Base-by-base conservation (phyloP, 2,329 filamentous ascomycete species). In the Zopfia rhizophila region DNA sequence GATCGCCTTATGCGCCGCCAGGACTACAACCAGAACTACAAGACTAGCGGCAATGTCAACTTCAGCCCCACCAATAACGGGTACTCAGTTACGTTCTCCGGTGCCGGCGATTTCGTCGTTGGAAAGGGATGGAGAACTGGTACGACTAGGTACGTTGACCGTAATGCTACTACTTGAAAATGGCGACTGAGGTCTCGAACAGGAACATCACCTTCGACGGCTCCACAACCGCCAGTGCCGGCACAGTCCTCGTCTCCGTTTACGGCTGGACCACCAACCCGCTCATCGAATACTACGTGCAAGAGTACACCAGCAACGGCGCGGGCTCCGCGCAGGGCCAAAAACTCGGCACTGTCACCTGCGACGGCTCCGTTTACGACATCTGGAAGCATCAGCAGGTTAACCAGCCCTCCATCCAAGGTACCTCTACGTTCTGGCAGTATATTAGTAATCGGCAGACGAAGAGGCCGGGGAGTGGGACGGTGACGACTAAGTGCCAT, bases 201-300 rank as follows among this genome's bases (percentile, higher is more conserved):
- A 59, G 62, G 28, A 61, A 59, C 5, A 61, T 66, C 54, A 66
- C 52, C 32, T 66, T 66, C 45, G 21, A 44, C n/a, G 63, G 65
- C 18, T 60, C 60, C 25, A 66, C 63, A 5, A 37, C 32, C 19
- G 53, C 61, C 16, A 44, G 23, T 1, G 35, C 58, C 4, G 65
- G 65, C 27, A 66, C 63, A 2, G 62, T 64, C 17, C 57, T 65
- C 18, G 60, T 67, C 25, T 60, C 63, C 19, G 65, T 84, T 27
- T 84, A 84, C 55, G 81, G 81, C 22, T 85, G 82, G 80, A 80
- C 77, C 4, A 72, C 63, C 3, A 75, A 73, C 60, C 78, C 78
- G 0, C 64, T 28, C 22, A 16, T 65, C 78, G 82, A 69, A 73
- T 79, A 74, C 78, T 83, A 59, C 66, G 75, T 76, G 30, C 73